Conservation (phyloP, 306 rosid genomes). For the Medicago truncatula region DNA sequence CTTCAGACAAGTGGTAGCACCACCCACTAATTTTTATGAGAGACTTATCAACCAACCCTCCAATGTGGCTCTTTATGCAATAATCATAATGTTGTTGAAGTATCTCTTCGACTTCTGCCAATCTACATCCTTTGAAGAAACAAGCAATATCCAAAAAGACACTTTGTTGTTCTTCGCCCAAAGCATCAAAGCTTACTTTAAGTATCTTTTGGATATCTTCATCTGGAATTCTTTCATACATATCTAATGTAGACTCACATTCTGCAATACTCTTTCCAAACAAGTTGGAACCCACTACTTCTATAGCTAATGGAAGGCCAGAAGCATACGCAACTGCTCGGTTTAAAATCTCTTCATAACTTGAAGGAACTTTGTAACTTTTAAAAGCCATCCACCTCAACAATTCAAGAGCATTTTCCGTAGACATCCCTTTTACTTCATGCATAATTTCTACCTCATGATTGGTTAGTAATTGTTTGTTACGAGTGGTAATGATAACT, state of each 20-base stretch:
- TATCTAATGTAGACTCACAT: not conserved
- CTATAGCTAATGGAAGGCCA: slow-evolving; percentile 26
- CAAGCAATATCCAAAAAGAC: slow-evolving; percentile 21
- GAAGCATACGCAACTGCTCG: not conserved
- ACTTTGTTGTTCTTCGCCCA: not conserved
- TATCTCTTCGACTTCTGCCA: not conserved
- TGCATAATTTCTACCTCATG: not conserved
- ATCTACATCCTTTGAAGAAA: not conserved
- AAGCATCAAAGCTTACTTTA: slow-evolving; percentile 13
- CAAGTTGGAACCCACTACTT: slow-evolving; percentile 37
- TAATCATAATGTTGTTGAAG: not conserved
- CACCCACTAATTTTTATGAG: not conserved
- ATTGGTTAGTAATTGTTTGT: not conserved
- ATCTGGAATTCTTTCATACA: not conserved
- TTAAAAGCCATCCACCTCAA: not conserved
- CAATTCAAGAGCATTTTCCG: not conserved
- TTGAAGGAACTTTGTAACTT: not conserved
- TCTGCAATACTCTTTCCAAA: not conserved
- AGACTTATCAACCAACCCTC: slow-evolving; percentile 10
- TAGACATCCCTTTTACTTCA: not conserved
- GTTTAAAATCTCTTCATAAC: not conserved
- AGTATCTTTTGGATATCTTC: not conserved
- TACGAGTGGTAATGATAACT: slow-evolving; percentile 10
- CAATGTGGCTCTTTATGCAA: not conserved
- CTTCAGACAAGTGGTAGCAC: not conserved